These are phyloP conservation scores for Leptomonas pyrrhocoris DNA, from an alignment of 208 protist species.

Conservation along the genomic window DNA sequence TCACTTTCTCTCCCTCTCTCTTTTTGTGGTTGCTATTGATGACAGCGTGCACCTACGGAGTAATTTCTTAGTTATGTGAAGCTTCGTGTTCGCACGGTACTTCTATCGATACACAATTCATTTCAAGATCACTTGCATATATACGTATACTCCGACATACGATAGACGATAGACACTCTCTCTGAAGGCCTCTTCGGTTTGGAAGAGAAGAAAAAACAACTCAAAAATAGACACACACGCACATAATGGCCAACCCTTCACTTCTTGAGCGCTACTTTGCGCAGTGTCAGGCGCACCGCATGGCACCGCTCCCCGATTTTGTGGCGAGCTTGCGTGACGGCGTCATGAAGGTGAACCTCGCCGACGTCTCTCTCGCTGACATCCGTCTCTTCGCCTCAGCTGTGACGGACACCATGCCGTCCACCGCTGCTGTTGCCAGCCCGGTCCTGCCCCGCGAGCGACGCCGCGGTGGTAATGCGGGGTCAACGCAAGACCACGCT, in stretches of 20 bases:
- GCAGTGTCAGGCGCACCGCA: conserved; percentile 51
- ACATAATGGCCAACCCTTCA: conserved; percentile 33
- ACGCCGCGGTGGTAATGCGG: neutral
- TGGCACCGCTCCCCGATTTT: conserved; percentile 48
- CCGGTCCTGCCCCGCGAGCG: neutral
- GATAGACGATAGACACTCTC: neutral
- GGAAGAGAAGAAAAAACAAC: conserved; percentile 12
- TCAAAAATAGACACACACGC: neutral
- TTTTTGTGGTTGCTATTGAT: too few species aligned
- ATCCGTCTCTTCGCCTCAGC: conserved; percentile 47
- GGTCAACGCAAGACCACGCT: conserved; percentile 4
- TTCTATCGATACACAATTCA: neutral
- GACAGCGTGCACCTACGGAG: too few species aligned
- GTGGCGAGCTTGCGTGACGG: conserved; percentile 38
- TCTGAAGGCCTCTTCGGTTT: too few species aligned
- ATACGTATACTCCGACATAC: conserved; percentile 6
- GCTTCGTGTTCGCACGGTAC: too few species aligned
- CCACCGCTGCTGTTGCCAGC: neutral
- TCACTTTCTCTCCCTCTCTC: too few species aligned
- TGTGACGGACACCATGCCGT: conserved; percentile 13
- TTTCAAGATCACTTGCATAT: conserved; percentile 1
- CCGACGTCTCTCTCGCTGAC: conserved; percentile 36
- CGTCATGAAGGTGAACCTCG: conserved; percentile 54
- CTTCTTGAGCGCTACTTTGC: conserved; percentile 57
- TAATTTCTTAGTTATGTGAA: too few species aligned